Base-by-base conservation (phyloP, 2,329 filamentous ascomycete genomes). In the Beauveria sp. region DNA sequence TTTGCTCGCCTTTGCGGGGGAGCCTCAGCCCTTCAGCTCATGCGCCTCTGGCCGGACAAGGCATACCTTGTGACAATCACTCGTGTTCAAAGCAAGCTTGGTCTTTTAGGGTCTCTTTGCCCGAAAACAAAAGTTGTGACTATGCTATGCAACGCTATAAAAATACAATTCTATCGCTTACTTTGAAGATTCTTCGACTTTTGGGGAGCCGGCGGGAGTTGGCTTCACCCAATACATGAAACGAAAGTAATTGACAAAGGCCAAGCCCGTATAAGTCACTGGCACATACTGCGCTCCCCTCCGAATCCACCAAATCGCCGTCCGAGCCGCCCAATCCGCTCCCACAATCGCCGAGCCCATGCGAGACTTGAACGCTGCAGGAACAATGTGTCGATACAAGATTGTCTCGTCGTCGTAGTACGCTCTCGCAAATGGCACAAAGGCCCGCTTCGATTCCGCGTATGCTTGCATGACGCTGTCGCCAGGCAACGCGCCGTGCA, bases 271-370 rank as follows among this genome's bases (percentile, higher is more conserved):
- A 34, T 66, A 66, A 22, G 64, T 66, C 18, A 64, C 64, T 14
- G 64, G 64, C 12, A 66, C 64, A 49, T 66, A 66, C 56, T 57
- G 51, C 18, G 64, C 63, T 10, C 63, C 64, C n/a, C 64, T 50
- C 18, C 62, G 46, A 58, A 64, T 63, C 61, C 61, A 66, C 64
- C 64, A 66, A 2, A 65, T 22, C 5, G 62, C 49, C n/a, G 59
- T 53, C 34, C 51, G 54, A 18, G 64, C 64, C 2, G 61, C 61
- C 64, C 66, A 67, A 12, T 53, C 42, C 22, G 65, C 50, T n/a
- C 49, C 53, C 8, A 67, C 64, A 20, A 64, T 20, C 3, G 59
- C 64, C 9, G 45, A 20, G 3, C 65, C 65, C 65, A 66, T 66
- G 20, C 46, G 9, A 1, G 65, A 66, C 1, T 38, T 12, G 22